Conservation (phyloP, 2,329 filamentous ascomycete species). For the Alternaria conjuncta region DNA sequence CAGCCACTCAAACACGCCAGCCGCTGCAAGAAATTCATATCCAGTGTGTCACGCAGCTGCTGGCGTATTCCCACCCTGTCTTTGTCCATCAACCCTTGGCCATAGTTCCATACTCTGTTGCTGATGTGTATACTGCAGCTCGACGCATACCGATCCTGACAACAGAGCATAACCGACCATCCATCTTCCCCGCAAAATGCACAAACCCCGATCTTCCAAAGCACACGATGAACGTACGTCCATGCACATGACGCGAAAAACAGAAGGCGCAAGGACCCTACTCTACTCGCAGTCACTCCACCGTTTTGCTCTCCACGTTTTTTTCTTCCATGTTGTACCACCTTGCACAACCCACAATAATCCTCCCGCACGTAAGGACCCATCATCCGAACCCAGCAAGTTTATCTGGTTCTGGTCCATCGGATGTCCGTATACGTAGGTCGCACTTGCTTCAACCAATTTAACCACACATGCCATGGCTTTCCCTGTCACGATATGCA, state of each 20-base stretch:
- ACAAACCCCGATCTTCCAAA: not conserved
- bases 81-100: not conserved
- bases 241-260: constrained; percentile 3
- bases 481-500: not conserved
- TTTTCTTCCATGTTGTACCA: not conserved
- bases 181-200: constrained; percentile 15
- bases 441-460: not conserved
- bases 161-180: not conserved
- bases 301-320: constrained; percentile 1
- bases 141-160: constrained; percentile 7
- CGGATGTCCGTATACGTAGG: not conserved
- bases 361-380: not conserved
- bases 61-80: not conserved
- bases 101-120: constrained; percentile 2
- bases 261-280: not conserved
- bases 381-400: constrained; percentile 3
- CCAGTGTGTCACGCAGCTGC: constrained; percentile 1
- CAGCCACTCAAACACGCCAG: constrained; percentile 2
- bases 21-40: constrained; percentile 15
- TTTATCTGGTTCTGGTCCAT: not conserved
- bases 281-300: not conserved
- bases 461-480: not conserved
- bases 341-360: not conserved
- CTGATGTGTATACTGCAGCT: constrained; percentile 4
- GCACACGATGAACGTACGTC: not conserved